Percentiles rank a stretch among this genome's conserved stretches.
These are phyloP conservation scores for Eucalyptus erythrocorys DNA, from an alignment of 345 rosid species.

Conservation along the genomic window DNA sequence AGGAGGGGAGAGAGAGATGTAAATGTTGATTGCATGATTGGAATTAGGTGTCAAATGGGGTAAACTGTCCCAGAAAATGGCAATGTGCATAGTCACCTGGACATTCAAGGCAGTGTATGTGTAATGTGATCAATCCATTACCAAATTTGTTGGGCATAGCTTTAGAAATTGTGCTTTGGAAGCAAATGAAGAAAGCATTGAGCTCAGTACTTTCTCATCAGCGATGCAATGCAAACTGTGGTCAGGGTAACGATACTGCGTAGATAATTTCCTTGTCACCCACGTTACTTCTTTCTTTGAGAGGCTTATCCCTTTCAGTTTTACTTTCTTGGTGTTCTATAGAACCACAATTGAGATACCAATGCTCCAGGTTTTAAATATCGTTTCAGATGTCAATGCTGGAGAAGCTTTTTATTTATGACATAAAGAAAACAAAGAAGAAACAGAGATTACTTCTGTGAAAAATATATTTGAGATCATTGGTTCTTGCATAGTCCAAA, in stretches of 20 bases:
- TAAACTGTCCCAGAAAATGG: background rate
- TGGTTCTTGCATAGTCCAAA: background rate
- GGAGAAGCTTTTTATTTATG: background rate
- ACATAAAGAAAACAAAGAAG: background rate
- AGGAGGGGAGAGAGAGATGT: background rate
- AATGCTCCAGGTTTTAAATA: background rate
- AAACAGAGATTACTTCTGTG: background rate
- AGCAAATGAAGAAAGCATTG: background rate
- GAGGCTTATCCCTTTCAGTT: background rate
- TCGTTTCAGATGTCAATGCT: background rate
- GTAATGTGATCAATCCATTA: background rate
- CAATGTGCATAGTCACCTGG: background rate
- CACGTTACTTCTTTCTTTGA: background rate
- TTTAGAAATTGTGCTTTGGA: background rate
- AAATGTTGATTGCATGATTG: background rate
- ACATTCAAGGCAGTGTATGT: background rate
- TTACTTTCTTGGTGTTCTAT: background rate
- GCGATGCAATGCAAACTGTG: background rate
- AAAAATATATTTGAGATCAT: background rate
- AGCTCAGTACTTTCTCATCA: background rate
- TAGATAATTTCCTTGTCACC: background rate
- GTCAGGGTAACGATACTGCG: background rate
- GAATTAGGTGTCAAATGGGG: background rate
- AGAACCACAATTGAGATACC: background rate
- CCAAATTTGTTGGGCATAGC: background rate